These are phyloP conservation scores for Hypoxylon fuscum DNA, from an alignment of 495 filamentous ascomycete species.

Conservation along the genomic window DNA sequence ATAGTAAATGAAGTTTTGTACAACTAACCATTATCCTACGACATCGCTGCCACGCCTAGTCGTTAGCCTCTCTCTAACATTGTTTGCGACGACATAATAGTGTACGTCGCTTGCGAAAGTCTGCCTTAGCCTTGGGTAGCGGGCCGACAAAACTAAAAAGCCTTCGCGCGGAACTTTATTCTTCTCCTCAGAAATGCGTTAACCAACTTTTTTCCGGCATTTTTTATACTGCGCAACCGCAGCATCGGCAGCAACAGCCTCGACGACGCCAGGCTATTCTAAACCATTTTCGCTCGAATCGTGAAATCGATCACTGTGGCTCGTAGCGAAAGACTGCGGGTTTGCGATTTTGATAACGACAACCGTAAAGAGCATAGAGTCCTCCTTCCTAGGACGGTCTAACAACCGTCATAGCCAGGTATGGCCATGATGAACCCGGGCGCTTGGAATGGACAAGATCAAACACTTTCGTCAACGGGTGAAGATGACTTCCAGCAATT, in stretches of 20 bases:
- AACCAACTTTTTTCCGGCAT: slow-evolving; percentile 14
- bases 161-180: slow-evolving; percentile 16
- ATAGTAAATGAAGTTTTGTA: slow-evolving; percentile 31
- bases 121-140: slow-evolving; percentile 1
- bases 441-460: slow-evolving; percentile 59
- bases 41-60: slow-evolving; percentile 19
- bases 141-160: slow-evolving; percentile 15
- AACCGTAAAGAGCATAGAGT: slow-evolving; percentile 6
- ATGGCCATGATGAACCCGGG: slow-evolving; percentile 58
- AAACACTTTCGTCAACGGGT: slow-evolving; percentile 51
- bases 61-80: slow-evolving; percentile 22
- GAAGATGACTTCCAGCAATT: slow-evolving; percentile 67
- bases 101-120: slow-evolving; percentile 3
- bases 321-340: slow-evolving; percentile 6
- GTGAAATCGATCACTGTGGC: not conserved
- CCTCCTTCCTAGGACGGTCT: not conserved
- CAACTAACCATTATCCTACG: slow-evolving; percentile 10
- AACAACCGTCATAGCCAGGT: slow-evolving; percentile 6
- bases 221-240: slow-evolving; percentile 32
- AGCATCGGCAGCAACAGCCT: slow-evolving; percentile 13
- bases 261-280: not conserved
- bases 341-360: slow-evolving; percentile 9
- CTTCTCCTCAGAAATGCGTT: slow-evolving; percentile 29
- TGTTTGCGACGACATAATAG: slow-evolving; percentile 18
- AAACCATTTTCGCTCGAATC: not conserved